phyloP scores from a whole-genome alignment of 2,329 filamentous ascomycete genomes.

The Paraphaeosphaeria minitans region DNA sequence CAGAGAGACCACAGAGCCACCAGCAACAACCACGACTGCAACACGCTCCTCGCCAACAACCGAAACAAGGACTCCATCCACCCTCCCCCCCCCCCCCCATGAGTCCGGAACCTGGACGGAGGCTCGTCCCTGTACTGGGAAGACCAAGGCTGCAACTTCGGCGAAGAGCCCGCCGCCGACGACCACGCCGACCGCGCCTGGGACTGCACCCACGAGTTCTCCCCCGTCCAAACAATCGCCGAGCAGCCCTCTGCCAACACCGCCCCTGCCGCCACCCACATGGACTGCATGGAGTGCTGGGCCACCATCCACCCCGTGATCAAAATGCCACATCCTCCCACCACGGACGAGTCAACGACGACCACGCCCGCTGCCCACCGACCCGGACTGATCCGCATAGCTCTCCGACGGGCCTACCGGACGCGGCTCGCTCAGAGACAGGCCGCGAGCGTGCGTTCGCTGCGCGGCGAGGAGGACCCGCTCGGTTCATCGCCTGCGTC shows the following conservation, averaged over 20 bases:
- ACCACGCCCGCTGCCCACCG: neutral
- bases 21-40: neutral
- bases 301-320: slow-evolving; percentile 29
- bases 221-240: slow-evolving; percentile 21
- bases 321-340: slow-evolving; percentile 11
- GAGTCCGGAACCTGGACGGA: slow-evolving; percentile 41
- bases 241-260: slow-evolving; percentile 16
- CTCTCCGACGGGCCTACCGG: neutral
- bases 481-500: slow-evolving; percentile 5
- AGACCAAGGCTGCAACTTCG: slow-evolving; percentile 37
- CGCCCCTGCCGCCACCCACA: slow-evolving; percentile 11
- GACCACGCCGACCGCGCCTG: slow-evolving; percentile 27
- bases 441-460: neutral
- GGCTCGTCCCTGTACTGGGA: slow-evolving; percentile 41
- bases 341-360: slow-evolving; percentile 4
- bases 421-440: neutral
- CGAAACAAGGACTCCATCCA: slow-evolving; percentile 2
- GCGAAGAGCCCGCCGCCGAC: slow-evolving; percentile 43
- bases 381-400: neutral
- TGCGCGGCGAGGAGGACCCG: neutral
- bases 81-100: slow-evolving; percentile 10
- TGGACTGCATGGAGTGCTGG: slow-evolving; percentile 43
- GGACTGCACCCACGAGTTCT: slow-evolving; percentile 34
- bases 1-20: slow-evolving; percentile 12
- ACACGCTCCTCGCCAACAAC: neutral